These are phyloP conservation scores for Eucalyptus paniculata DNA, from an alignment of 345 rosid species.

Conservation along the genomic window DNA sequence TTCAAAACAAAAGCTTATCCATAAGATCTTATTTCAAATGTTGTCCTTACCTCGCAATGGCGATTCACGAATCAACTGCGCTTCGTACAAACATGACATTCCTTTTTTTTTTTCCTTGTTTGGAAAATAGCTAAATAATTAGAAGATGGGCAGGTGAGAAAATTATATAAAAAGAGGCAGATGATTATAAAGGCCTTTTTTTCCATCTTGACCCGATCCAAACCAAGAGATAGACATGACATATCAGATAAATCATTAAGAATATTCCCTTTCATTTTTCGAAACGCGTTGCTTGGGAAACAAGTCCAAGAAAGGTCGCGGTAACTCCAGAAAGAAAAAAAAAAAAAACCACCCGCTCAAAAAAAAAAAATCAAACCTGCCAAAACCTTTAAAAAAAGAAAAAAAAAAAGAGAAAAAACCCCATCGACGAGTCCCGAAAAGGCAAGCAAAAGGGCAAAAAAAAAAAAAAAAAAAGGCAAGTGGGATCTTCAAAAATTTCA, in stretches of 20 bases:
- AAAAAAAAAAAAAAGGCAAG: rapidly evolving
- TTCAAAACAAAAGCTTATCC: background rate
- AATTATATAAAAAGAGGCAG: background rate
- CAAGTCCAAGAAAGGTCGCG: background rate
- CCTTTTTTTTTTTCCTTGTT: background rate
- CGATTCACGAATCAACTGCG: background rate
- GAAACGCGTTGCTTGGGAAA: background rate
- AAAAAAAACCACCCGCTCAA: background rate
- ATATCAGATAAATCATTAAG: no score
- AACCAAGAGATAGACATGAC: background rate
- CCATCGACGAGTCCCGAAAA: background rate
- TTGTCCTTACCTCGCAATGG: rapidly evolving
- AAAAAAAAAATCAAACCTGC: background rate
- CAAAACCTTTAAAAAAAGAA: background rate
- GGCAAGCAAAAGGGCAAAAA: background rate
- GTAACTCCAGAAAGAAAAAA: background rate
- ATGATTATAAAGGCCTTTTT: background rate
- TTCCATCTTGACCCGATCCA: background rate
- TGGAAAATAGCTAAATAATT: background rate
- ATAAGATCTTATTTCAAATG: background rate
- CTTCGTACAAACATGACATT: background rate
- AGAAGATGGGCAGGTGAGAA: background rate
- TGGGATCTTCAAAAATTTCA: background rate
- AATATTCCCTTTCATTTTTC: background rate
- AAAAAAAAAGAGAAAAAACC: no score